Percentiles rank a stretch among this genome's conserved stretches.
phyloP scores from a whole-genome alignment of 345 rosid genomes.

The Draba incana region DNA sequence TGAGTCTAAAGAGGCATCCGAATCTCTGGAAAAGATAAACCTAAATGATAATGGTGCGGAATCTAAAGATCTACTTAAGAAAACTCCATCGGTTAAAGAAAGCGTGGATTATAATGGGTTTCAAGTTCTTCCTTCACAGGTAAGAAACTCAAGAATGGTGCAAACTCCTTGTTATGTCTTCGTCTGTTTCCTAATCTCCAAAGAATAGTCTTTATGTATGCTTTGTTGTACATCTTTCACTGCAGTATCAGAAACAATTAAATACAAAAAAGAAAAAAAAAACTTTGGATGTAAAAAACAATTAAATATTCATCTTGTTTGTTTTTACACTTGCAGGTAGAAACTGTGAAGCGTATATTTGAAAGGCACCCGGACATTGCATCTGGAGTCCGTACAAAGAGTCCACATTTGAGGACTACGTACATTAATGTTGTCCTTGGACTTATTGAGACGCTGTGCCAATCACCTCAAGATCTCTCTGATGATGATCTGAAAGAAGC shows the following conservation, averaged over 20 bases:
- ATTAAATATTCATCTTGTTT: too few species aligned
- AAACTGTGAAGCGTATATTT: not conserved
- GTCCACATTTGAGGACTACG: slow-evolving; percentile 2
- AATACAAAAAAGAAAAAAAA: too few species aligned
- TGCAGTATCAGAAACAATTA: too few species aligned
- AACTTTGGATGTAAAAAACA: too few species aligned
- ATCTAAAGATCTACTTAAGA: not conserved
- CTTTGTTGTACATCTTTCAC: too few species aligned
- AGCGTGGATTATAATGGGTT: not conserved
- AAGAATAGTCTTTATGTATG: not conserved
- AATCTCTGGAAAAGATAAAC: too few species aligned
- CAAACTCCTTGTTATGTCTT: too few species aligned
- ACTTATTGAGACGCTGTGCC: slow-evolving; percentile 14
- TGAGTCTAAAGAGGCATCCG: too few species aligned
- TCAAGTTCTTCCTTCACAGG: too few species aligned
- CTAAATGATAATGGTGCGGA: not conserved
- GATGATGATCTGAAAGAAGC: slow-evolving; percentile 15
- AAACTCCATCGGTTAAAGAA: not conserved
- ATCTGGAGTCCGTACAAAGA: not conserved
- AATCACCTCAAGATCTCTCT: not conserved
- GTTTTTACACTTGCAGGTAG: too few species aligned
- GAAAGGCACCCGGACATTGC: slow-evolving; percentile 27
- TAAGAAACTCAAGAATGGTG: too few species aligned
- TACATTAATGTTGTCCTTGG: not conserved
- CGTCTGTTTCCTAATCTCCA: too few species aligned